A percentile compares a stretch with the other conserved stretches of the same genome.
These are phyloP conservation scores for Plasmodium coatneyi DNA, from an alignment of 169 alveolate genomes.

Conservation along the genomic window DNA sequence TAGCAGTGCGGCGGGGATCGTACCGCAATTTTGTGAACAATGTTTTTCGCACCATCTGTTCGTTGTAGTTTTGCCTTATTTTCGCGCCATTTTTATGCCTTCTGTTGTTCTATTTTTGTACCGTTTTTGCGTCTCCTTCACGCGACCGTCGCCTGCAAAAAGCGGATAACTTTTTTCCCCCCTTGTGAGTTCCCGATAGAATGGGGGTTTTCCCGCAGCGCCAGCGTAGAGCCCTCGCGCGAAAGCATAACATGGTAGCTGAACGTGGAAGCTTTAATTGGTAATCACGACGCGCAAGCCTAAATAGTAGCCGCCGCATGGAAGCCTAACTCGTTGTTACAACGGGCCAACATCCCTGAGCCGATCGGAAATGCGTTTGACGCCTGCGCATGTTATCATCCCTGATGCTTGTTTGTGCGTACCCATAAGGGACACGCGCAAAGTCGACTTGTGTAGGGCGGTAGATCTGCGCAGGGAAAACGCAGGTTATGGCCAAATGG, in stretches of 20 bases:
- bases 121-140: neutral
- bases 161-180: neutral
- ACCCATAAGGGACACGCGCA: neutral
- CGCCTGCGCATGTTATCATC: neutral
- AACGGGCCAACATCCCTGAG: neutral
- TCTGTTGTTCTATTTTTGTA: neutral
- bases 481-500: slow-evolving; percentile 1
- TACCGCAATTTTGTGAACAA: neutral
- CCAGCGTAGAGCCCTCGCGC: neutral
- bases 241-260: neutral
- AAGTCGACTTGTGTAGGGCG: neutral
- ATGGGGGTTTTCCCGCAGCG: neutral
- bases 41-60: neutral
- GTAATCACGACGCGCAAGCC: neutral
- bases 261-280: neutral
- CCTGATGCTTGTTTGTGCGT: neutral
- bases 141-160: neutral
- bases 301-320: neutral
- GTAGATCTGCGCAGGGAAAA: neutral
- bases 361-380: neutral
- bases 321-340: neutral
- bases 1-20: neutral
- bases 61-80: neutral
- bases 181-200: neutral
- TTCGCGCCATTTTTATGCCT: neutral